Conservation (phyloP, 1,284 basidiomycete species). For the Marasmius fiardii region DNA sequence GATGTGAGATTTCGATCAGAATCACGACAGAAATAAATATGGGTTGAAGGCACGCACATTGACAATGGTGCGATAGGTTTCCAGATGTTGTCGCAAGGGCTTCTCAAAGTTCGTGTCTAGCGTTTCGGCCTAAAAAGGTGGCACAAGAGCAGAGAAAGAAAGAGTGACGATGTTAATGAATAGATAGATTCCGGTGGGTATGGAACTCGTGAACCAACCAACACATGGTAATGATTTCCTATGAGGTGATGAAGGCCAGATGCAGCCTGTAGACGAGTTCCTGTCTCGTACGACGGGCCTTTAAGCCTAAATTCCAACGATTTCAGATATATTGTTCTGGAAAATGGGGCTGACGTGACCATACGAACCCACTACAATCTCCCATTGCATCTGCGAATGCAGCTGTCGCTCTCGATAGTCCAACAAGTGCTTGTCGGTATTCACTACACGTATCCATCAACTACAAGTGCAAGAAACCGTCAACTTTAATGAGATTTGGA, state of each 20-base stretch:
- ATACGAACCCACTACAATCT: constrained; percentile 71
- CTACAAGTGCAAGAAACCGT: constrained; percentile 33
- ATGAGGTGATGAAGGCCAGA: constrained; percentile 90
- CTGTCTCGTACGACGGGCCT: constrained; percentile 74
- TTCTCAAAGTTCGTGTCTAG: constrained; percentile 90
- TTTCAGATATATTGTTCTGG: neutral
- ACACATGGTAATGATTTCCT: constrained; percentile 88
- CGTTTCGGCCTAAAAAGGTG: constrained; percentile 73
- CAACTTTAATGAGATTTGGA: neutral
- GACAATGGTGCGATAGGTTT: constrained; percentile 75
- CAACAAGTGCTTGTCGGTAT: constrained; percentile 82
- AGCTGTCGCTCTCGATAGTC: constrained; percentile 84
- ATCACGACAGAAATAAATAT: constrained; percentile 2
- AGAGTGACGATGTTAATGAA: neutral
- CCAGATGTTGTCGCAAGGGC: constrained; percentile 81
- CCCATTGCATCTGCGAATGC: constrained; percentile 86
- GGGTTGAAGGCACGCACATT: constrained; percentile 44
- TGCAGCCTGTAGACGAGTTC: constrained; percentile 77
- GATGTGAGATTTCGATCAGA: constrained; percentile 13
- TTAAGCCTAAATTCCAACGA: constrained; percentile 52
- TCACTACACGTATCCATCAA: constrained; percentile 77
- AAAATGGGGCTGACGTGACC: neutral
- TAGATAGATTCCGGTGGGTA: constrained; percentile 1
- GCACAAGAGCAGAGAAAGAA: constrained; percentile 5
- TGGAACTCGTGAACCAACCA: constrained; percentile 46